phyloP scores from a whole-genome alignment of 2,329 filamentous ascomycete species.

The Aspergillus sp. region DNA sequence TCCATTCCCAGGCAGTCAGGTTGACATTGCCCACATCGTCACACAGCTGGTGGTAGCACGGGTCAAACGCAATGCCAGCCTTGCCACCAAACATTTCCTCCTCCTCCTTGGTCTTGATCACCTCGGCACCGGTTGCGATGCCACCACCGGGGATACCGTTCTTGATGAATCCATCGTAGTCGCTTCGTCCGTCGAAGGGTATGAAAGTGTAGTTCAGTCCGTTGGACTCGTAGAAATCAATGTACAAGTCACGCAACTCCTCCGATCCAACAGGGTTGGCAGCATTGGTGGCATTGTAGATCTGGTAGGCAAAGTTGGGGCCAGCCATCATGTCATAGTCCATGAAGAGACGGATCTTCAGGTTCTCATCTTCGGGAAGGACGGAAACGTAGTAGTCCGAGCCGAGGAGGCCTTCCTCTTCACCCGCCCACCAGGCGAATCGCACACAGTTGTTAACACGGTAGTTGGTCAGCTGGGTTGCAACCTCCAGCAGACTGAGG shows the following conservation, averaged over 20 bases:
- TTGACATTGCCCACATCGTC: constrained; percentile 54
- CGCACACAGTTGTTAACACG: constrained; percentile 66
- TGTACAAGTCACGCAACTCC: constrained; percentile 63
- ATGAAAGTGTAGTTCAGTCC: constrained; percentile 65
- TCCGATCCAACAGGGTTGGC: constrained; percentile 60
- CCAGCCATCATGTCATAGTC: constrained; percentile 69
- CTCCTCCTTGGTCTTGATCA: constrained; percentile 66
- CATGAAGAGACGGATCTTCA: constrained; percentile 62
- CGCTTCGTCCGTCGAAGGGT: constrained; percentile 72
- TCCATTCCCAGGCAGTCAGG: constrained; percentile 50
- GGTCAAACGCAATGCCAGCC: constrained; percentile 54
- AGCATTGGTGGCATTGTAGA: constrained; percentile 55
- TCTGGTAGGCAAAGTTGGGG: constrained; percentile 54
- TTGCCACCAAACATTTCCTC: constrained; percentile 64
- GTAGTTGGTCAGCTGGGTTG: constrained; percentile 62
- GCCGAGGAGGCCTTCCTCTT: constrained; percentile 61
- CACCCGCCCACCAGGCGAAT: constrained; percentile 62
- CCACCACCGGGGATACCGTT: constrained; percentile 70
- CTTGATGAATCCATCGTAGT: constrained; percentile 73
- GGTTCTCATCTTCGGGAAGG: constrained; percentile 45
- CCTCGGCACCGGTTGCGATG: constrained; percentile 73
- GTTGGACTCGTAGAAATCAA: constrained; percentile 60
- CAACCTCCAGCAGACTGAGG: constrained; percentile 56
- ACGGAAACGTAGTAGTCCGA: constrained; percentile 53
- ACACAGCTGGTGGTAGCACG: constrained; percentile 52